phyloP scores from a whole-genome alignment of 2,329 filamentous ascomycete genomes.

The Arthrobotrys entomopaga region DNA sequence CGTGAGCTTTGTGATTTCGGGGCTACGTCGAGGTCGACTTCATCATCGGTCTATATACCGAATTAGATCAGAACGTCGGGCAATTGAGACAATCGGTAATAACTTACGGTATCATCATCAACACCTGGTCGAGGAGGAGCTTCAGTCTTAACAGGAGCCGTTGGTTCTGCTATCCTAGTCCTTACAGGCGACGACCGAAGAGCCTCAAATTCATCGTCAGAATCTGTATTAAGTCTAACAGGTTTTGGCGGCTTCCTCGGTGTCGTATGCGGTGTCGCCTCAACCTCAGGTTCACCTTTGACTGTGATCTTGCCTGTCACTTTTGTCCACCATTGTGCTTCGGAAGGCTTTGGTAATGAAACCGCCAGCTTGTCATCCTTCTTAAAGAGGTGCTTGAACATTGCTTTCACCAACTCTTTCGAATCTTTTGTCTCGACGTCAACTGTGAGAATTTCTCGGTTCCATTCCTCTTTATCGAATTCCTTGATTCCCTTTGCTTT shows the following conservation, averaged over 20 bases:
- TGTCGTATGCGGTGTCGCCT: slow-evolving; percentile 34
- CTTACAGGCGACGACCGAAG: slow-evolving; percentile 38
- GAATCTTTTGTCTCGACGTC: slow-evolving; percentile 31
- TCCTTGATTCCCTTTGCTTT: slow-evolving; percentile 65
- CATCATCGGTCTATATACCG: slow-evolving; percentile 41
- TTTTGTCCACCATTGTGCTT: slow-evolving; percentile 49
- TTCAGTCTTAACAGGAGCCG: slow-evolving; percentile 2
- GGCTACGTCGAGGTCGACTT: slow-evolving; percentile 29
- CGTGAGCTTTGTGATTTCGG: slow-evolving; percentile 40
- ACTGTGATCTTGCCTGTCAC: slow-evolving; percentile 47
- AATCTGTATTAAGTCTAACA: slow-evolving; percentile 45
- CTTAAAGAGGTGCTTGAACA: slow-evolving; percentile 26
- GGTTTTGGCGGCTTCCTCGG: slow-evolving; percentile 49
- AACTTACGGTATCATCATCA: slow-evolving; percentile 42
- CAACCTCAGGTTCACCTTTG: slow-evolving; percentile 49
- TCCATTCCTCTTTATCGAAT: slow-evolving; percentile 63
- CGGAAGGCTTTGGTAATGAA: slow-evolving; percentile 26
- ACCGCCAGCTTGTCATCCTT: slow-evolving; percentile 26
- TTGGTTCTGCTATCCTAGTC: slow-evolving; percentile 1
- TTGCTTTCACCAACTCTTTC: slow-evolving; percentile 44
- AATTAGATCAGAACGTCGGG: neutral
- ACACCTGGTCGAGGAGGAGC: neutral
- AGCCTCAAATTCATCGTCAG: slow-evolving; percentile 48
- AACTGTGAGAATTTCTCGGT: slow-evolving; percentile 21
- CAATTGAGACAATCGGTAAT: neutral